Evolutionary conservation across 1,284 basidiomycete genomes (phyloP), one percentile per base, ranked within the genome.

Genomic region (Cryptococcus jaspeensis): DNA sequence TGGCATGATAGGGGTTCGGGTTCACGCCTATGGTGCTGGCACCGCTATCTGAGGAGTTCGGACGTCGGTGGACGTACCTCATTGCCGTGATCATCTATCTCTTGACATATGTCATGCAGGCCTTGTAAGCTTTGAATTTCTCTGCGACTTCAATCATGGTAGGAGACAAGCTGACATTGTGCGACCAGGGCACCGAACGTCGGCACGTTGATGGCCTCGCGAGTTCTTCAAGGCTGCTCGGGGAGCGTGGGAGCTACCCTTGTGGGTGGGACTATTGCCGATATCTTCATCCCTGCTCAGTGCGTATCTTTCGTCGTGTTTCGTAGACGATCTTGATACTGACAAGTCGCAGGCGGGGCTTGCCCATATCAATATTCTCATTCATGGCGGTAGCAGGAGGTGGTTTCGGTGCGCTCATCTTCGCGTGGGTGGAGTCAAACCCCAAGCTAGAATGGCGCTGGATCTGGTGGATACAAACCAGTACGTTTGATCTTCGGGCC

Each of bases 381-480:
- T 64, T 85, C 2, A 75, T 79, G n/a, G 84, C 83, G 0, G 73
- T 89, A 28, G 81, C 81, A 18, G 83, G 82, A 1, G 84, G 84
- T 0, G 87, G 87, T 0, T 58, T 89, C 1, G 88, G 87, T 1
- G 84, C 87, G 1, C 75, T 87, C 0, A 78, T 82, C n/a, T 81
- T 84, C 5, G 86, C 85, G 3, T 89, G 84, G 83, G 84, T 89
- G 7, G 87, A 87, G 65, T 81, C 84, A 66, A 83, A 86, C 57
- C 71, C 77, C 0, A 76, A 76, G 7, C 69, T 90, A 32, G 79
- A 80, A 53, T 91, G 89, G 89, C 80, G 87, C 38, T 90, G 89
- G 88, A 88, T 90, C 13, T 84, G 89, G 73, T 90, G 88, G 87
- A 82, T 90, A 32, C 84, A 87, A 61, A 79, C 85, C 70, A 88